A percentile compares a stretch with the other conserved stretches of the same genome.
These are phyloP conservation scores for Acanthamoeba sp. DNA, from an alignment of 208 protist genomes.

Conservation along the genomic window DNA sequence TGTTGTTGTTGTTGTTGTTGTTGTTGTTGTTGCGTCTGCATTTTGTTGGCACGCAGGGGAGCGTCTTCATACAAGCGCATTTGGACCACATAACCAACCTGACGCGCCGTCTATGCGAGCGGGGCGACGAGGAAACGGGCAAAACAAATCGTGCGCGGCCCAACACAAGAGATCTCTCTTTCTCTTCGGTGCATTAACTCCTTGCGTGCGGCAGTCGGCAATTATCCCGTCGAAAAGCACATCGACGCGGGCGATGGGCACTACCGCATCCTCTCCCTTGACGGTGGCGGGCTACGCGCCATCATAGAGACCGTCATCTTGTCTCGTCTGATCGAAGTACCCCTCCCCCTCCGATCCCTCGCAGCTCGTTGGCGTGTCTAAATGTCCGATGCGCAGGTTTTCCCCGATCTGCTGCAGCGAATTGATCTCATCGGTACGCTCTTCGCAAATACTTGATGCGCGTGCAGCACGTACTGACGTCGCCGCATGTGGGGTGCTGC, in stretches of 20 bases:
- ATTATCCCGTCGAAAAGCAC: neutral
- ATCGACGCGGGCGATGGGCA: slow-evolving; percentile 11
- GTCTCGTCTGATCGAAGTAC: neutral
- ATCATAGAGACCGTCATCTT: slow-evolving; percentile 45
- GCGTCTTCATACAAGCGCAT: neutral
- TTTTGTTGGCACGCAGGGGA: neutral
- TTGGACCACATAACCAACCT: slow-evolving; percentile 15
- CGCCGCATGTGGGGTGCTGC: neutral
- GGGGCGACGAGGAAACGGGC: neutral
- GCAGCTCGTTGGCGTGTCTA: no score
- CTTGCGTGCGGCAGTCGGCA: slow-evolving; percentile 37
- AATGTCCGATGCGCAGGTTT: neutral
- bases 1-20: neutral
- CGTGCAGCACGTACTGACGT: neutral
- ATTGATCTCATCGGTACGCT: slow-evolving; percentile 27
- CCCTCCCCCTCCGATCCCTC: neutral
- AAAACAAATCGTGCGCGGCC: neutral
- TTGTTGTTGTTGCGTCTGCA: neutral
- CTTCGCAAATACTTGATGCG: neutral
- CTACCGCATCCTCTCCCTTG: slow-evolving; percentile 19
- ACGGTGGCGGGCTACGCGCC: slow-evolving; percentile 31
- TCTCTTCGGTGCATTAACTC: no score
- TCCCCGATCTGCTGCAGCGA: slow-evolving; percentile 31
- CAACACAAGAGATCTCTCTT: no score
- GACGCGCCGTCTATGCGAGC: neutral